Evolutionary conservation across 768 basidiomycete species (phyloP), one percentile per base, ranked within the genome.

Genomic region (Auricularia auricula-judae): DNA sequence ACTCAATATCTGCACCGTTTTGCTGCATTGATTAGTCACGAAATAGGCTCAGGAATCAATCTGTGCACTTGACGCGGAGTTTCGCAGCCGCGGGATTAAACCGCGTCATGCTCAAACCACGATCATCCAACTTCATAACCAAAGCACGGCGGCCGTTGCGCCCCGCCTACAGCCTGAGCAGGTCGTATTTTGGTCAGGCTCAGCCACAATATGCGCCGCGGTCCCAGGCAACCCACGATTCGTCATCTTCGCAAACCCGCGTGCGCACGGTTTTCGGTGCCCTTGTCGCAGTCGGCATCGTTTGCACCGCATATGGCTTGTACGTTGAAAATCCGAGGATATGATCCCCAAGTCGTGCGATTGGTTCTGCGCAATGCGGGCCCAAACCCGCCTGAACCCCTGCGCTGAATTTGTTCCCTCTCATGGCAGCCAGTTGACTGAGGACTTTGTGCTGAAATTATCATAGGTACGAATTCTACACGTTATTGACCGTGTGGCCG

Each of bases 401-500:
- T n/a, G 10, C n/a, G 5, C n/a, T n/a, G 5, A 18, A 8, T n/a
- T 29, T n/a, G 18, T 54, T 8, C 53, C n/a, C 29, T 54, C 8
- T 8, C 11, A 8, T 54, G 29, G 53, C 11, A 7, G n/a, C n/a
- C 53, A n/a, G 7, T n/a, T 18, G 29, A 54, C 18, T n/a, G 18
- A 29, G 29, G 11, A 29, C n/a, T 29, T 7, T 54, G 53, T 12
- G 18, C 29, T 59, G 23, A 23, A 59, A 5, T 10, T 33, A 14
- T 34, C 29, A 36, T 67, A 86, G 85, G 33, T 84, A 82, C 68
- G 77, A 82, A n/a, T 76, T 85, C 54, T 87, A 84, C 70, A 72
- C 73, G 5, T 76, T 79, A 11, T 76, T 87, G 73, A 84, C 83
- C 0, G 78, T 85, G 66, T 91, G 87, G 88, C 89, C 89, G 1